Evolutionary conservation across 768 basidiomycete genomes (phyloP), one percentile per base, ranked within the genome.

Genomic region (Multifurca ochricompacta): DNA sequence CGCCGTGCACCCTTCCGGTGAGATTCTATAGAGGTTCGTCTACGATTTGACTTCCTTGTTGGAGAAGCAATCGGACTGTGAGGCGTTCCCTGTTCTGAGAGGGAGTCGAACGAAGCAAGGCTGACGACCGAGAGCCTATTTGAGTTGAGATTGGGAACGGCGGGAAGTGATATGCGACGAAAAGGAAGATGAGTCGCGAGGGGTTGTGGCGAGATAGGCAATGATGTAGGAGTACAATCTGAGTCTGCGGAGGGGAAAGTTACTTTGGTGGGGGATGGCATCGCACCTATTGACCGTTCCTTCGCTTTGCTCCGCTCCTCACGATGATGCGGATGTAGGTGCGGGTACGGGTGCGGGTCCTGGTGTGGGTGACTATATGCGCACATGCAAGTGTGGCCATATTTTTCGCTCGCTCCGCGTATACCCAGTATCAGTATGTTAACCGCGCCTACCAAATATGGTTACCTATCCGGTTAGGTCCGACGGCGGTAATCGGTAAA

Each of bases 61-160:
- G 66, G 70, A 51, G 71, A 64, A 43, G 60, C 58, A 21, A 61
- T 59, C 27, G 64, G 59, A 13, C 61, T 60, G 14, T 56, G 56
- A 23, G 66, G 68, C 34, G 68, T 44, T 14, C 48, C 68, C 53
- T 77, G 77, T 63, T 87, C 86, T 3, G 77, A 74, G 8, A 85
- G 70, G 0, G 87, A 88, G 54, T 87, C 85, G 62, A 85, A 81
- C 0, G 90, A 89, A 4, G 80, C 74, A 16, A 87, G 73, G 66
- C 86, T 89, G 44, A 77, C 77, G 10, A 85, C 74, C 0, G 87
- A 88, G 39, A 82, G 77, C 34, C 86, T 71, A 58, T 85, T 73
- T 10, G 76, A 65, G 32, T 51, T 48, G 8, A 75, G 60, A 43
- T 74, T 76, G 13, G 70, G 69, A 10, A 70, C 62, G 31, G 65